Evolutionary conservation across 2,329 filamentous ascomycete species (phyloP).

Genomic region (Alternaria postmessia): DNA sequence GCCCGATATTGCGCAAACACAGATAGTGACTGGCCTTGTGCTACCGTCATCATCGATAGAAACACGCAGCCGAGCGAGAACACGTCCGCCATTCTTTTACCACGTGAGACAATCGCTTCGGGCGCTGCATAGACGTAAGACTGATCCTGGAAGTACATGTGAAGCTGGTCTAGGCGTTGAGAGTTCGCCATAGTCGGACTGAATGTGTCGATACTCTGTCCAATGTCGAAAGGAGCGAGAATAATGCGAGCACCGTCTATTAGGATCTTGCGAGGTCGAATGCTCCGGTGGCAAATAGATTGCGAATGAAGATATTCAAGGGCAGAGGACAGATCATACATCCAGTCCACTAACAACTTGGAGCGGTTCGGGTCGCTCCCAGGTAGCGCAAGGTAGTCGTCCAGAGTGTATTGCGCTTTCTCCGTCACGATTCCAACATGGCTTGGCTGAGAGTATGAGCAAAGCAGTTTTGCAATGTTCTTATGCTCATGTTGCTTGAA

Average conservation of each 20-base stretch:
- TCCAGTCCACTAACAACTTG: constrained; percentile 50
- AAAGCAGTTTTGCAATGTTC: constrained; percentile 49
- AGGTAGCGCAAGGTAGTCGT: constrained; percentile 47
- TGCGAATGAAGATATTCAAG: constrained; percentile 50
- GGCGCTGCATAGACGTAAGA: constrained; percentile 51
- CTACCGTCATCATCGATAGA: constrained; percentile 50
- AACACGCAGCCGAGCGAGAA: constrained; percentile 53
- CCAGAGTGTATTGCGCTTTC: constrained; percentile 48
- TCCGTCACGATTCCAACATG: constrained; percentile 47
- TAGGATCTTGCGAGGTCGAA: constrained; percentile 52
- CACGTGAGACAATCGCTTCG: constrained; percentile 48
- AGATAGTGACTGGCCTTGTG: constrained; percentile 46
- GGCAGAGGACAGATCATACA: constrained; percentile 51
- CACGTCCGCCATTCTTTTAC: constrained; percentile 49
- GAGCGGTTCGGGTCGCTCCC: constrained; percentile 42
- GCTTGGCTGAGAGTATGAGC: constrained; percentile 50
- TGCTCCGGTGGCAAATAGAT: constrained; percentile 48
- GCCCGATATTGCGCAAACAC: constrained; percentile 48
- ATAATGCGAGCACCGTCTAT: constrained; percentile 47
- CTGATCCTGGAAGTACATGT: constrained; percentile 45
- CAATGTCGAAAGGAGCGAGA: constrained; percentile 50
- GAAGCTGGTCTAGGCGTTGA: constrained; percentile 41
- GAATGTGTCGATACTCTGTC: constrained; percentile 35
- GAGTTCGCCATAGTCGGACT: constrained; percentile 40
- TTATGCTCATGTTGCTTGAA: constrained; percentile 51